Conservation (phyloP, 2,329 filamentous ascomycete genomes). For the Trichophyton equinum region DNA sequence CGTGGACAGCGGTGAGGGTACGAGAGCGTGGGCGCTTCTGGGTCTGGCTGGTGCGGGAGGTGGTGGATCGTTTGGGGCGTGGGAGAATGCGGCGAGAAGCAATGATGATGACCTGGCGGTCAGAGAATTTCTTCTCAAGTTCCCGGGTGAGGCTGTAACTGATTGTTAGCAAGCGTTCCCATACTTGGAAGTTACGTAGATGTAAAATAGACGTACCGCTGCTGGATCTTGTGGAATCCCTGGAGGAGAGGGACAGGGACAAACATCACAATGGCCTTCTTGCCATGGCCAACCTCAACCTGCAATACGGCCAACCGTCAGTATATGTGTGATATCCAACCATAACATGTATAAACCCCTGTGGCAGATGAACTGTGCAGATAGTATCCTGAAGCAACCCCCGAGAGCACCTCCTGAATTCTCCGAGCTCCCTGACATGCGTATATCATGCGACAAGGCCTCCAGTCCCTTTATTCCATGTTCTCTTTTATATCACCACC, state of each 20-base stretch:
- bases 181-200: too few species aligned
- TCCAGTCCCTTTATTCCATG: background rate
- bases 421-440: background rate
- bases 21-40: constrained; percentile 98
- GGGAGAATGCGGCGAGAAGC: constrained; percentile 97
- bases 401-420: background rate
- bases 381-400: background rate
- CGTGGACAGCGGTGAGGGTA: constrained; percentile 97
- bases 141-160: constrained; percentile 83
- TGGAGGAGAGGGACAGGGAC: constrained; percentile 97
- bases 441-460: background rate
- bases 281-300: constrained; percentile 99
- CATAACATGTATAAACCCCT: background rate
- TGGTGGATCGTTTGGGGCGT: constrained; percentile 95
- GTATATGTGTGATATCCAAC: background rate
- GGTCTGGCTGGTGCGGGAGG: constrained; percentile 88
- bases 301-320: constrained; percentile 26
- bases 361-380: background rate
- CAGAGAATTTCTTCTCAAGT: constrained; percentile 99
- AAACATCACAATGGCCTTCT: constrained; percentile 99
- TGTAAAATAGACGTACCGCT: constrained; percentile 62
- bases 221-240: constrained; percentile 99
- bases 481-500: background rate
- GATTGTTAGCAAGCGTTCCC: background rate
- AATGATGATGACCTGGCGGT: constrained; percentile 98